Evolutionary conservation across 306 rosid genomes (phyloP).

Genomic region (Sechiopsis laciniata): DNA sequence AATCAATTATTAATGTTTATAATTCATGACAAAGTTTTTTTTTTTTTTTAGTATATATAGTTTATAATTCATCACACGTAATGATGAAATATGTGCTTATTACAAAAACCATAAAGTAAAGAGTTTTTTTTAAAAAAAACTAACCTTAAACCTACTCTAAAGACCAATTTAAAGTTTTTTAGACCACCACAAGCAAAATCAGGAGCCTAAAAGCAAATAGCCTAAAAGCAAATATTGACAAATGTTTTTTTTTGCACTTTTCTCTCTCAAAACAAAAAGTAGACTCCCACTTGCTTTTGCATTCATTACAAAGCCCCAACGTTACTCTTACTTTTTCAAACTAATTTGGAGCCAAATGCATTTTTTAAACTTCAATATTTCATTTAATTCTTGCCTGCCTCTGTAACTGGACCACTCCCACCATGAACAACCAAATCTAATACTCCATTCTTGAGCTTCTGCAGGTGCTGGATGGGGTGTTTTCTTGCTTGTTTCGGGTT

Average conservation of each 20-base stretch:
- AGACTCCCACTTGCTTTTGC: constrained; percentile 25
- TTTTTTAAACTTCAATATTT: constrained; percentile 29
- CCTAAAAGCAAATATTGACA: background rate
- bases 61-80: no score
- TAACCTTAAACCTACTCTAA: no score
- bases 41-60: no score
- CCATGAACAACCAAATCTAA: no score
- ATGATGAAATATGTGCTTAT: no score
- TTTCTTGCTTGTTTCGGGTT: constrained; percentile 75
- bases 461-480: constrained; percentile 49
- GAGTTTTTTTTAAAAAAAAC: no score
- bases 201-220: background rate
- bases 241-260: background rate
- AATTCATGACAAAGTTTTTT: no score
- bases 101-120: no score
- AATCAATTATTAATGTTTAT: no score
- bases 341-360: constrained; percentile 64
- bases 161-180: no score
- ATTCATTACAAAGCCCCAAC: constrained; percentile 55
- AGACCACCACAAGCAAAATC: no score
- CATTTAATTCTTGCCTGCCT: constrained; percentile 3
- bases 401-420: no score
- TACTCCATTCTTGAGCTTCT: background rate
- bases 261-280: constrained; percentile 13
- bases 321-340: constrained; percentile 58